Evolutionary conservation across 2,329 filamentous ascomycete genomes (phyloP).

Genomic region (Orbilia quercus): DNA sequence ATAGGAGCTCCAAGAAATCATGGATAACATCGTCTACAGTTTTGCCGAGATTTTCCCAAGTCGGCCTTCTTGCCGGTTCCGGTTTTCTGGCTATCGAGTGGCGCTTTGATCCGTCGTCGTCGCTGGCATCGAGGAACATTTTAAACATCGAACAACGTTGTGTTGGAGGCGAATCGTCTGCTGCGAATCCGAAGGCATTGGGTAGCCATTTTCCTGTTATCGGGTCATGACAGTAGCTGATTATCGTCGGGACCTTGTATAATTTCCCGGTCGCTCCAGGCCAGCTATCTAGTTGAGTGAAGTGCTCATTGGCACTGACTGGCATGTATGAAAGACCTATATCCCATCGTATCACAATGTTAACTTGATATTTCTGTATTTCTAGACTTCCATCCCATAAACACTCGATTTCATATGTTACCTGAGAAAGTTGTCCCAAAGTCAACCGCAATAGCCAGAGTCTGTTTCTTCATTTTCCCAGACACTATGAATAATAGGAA

Average conservation of each 20-base stretch:
- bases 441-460: slow-evolving; percentile 35
- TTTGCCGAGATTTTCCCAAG: slow-evolving; percentile 39
- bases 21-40: slow-evolving; percentile 34
- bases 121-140: slow-evolving; percentile 37
- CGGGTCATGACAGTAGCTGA: slow-evolving; percentile 27
- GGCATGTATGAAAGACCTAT: slow-evolving; percentile 45
- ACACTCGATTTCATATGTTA: slow-evolving; percentile 21
- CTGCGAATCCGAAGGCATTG: slow-evolving; percentile 38
- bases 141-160: slow-evolving; percentile 46
- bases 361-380: neutral
- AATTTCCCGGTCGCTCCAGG: slow-evolving; percentile 41
- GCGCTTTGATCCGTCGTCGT: slow-evolving; percentile 9
- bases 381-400: neutral
- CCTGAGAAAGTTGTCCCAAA: slow-evolving; percentile 49
- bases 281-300: slow-evolving; percentile 44
- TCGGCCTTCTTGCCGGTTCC: slow-evolving; percentile 14
- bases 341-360: no score
- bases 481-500: neutral
- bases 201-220: slow-evolving; percentile 2
- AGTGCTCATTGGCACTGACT: slow-evolving; percentile 41
- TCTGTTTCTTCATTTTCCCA: slow-evolving; percentile 7
- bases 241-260: slow-evolving; percentile 41
- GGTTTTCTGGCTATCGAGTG: neutral
- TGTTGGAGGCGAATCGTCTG: slow-evolving; percentile 13
- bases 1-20: slow-evolving; percentile 38